Evolutionary conservation across 2,329 filamentous ascomycete species (phyloP), one percentile per base, ranked within the genome.

Genomic region (Didymella pinodella): DNA sequence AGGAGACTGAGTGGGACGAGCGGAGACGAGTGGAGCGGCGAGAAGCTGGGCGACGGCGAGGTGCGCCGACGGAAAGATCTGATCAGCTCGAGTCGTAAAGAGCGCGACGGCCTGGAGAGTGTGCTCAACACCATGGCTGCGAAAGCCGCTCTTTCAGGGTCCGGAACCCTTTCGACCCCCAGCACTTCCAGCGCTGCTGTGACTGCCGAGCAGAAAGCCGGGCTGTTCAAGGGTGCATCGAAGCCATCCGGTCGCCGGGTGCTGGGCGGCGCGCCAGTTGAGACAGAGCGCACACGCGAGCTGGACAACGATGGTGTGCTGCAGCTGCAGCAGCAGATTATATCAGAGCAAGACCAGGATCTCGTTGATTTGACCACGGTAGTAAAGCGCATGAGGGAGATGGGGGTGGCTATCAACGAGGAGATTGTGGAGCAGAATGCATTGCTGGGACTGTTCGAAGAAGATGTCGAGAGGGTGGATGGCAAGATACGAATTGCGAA

Each of bases 261-360:
- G 3, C 80, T 94, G 0, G 91, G 91, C 0, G 89, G 85, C 0
- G 90, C 90, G 1, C 79, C 89, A 2, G 85, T 88, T 1, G 91
- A 96, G 78, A 93, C 90, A 16, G 88, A 91, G 57, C 85, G 86
- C 62, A 94, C 91, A 43, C 80, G 91, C 12, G 90, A 94, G 74
- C 77, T 92, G 53, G 91, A 92, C 71, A 95, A 95, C 67, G 77
- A 83, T 4, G 91, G 90, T 0, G 87, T 95, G 18, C 68, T 93
- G 61, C 85, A 90, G 74, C 77, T 95, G 61, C 91, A 95, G 76
- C 83, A 86, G 67, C 84, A 90, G 70, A 86, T 91, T 75, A 91
- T 94, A 82, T 72, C 83, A 52, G 87, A 90, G 64, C 91, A 96
- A 71, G 91, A 95, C 65, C 75, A 88, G 67, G 88, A 91, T 66